Percentiles rank a stretch among this genome's conserved stretches.
These are phyloP conservation scores for Phoenix roebelenii DNA, from an alignment of 176 grass and related monocot species.

Conservation along the genomic window DNA sequence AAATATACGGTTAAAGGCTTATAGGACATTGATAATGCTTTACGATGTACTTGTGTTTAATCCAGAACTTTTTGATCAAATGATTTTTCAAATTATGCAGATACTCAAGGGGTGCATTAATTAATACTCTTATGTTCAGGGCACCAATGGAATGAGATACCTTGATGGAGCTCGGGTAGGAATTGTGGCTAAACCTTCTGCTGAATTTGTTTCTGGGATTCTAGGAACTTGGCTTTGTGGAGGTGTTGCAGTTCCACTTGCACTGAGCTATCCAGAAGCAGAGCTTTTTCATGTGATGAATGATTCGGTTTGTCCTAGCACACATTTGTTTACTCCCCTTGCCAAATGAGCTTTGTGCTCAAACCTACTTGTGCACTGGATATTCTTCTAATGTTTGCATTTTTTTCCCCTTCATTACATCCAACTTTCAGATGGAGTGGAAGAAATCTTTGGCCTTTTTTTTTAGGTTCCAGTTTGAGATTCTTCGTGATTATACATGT, in stretches of 20 bases:
- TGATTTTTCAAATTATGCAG: constrained; percentile 5
- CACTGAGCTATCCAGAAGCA: constrained; percentile 79
- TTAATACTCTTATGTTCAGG: constrained; percentile 23
- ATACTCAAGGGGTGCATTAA: constrained; percentile 8
- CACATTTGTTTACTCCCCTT: not conserved
- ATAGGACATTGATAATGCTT: too few species aligned
- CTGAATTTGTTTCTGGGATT: constrained; percentile 94
- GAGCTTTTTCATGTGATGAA: constrained; percentile 95
- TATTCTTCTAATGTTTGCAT: too few species aligned
- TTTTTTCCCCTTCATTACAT: too few species aligned
- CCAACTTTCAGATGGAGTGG: too few species aligned
- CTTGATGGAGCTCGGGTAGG: constrained; percentile 65
- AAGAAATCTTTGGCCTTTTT: too few species aligned
- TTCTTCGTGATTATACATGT: too few species aligned
- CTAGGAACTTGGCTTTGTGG: constrained; percentile 93
- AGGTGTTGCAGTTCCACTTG: constrained; percentile 92
- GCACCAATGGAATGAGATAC: constrained; percentile 19
- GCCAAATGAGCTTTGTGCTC: not conserved
- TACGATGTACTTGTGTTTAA: too few species aligned
- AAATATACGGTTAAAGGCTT: too few species aligned
- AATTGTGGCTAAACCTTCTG: constrained; percentile 90
- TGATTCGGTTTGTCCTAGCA: constrained; percentile 57
- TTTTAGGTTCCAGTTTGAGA: too few species aligned
- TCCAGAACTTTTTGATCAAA: too few species aligned
- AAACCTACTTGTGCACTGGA: not conserved